Evolutionary conservation across 163 green algal species (phyloP), one percentile per base, ranked within the genome.

Genomic region (Volvox carteri): DNA sequence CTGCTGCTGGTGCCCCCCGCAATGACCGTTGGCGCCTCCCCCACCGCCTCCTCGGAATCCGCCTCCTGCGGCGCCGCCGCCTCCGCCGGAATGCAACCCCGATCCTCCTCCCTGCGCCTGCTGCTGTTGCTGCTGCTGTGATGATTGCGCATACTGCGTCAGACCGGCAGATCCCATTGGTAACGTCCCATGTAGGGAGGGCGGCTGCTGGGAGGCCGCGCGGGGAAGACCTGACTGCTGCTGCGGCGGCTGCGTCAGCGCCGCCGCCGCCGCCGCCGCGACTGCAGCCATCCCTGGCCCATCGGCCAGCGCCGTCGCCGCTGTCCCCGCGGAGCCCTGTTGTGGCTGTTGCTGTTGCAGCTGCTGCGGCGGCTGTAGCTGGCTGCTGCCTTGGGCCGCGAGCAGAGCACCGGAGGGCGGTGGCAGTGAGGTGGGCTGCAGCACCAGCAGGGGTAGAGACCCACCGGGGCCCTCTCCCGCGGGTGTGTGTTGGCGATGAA

Each of bases 51-150:
- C 72, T 7, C 42, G 72, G 5, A 41, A 23, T 16, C 74, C 74
- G 12, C 74, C 65, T 44, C n/a, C n/a, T n/a, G n/a, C n/a, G n/a
- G n/a, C n/a, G n/a, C n/a, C n/a, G n/a, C n/a, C n/a, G n/a, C n/a
- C n/a, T n/a, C n/a, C n/a, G n/a, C n/a, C n/a, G n/a, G n/a, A n/a
- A n/a, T n/a, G n/a, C n/a, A n/a, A n/a, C n/a, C n/a, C n/a, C n/a
- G n/a, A n/a, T n/a, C n/a, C n/a, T n/a, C 33, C 28, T 23, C 28
- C 25, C 72, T 60, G 72, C 46, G 25, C 46, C 1, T 28, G 4
- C 48, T 33, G 19, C 39, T 79, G 72, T 41, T 60, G 72, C 72
- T 60, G 72, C 41, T 58, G 72, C 25, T 80, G 73, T 30, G 62
- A 44, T 44, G 73, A 80, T 33, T 62, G 73, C 2, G 73, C 8